Evolutionary conservation across 108 stramenopile genomes (phyloP), one percentile per base, ranked within the genome.

Genomic region (Fistulifera solaris): DNA sequence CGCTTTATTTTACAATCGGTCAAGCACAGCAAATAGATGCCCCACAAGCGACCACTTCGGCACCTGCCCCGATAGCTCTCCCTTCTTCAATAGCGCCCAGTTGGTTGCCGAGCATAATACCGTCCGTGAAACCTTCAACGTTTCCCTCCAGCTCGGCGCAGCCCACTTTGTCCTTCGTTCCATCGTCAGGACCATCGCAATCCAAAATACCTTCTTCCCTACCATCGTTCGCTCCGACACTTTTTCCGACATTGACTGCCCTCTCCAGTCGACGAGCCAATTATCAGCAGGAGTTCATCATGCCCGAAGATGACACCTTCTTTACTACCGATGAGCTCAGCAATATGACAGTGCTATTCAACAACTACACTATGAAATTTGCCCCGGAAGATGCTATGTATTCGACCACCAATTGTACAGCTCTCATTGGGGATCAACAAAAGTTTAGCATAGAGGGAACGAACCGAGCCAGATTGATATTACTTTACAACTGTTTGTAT

Each of bases 401-500:
- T 46, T 21, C 53, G 13, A 53, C n/a, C 16, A 63, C 54, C 25
- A 56, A 21, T 38, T 63, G 53, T 45, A 42, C 22, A 35, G 27
- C 46, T 21, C 24, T 47, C 15, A 8, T 35, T 35, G 8, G 31
- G 8, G 31, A 35, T 35, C 18, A 23, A 16, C 45, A 38, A 56
- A 23, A 23, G 38, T 52, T 40, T 15, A 17, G 19, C 19, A 40
- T 27, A 46, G 31, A 22, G 4, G 31, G 44, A n/a, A 54, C 25
- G 21, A 38, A 15, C 7, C 19, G 16, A 15, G 26, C 27, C 42
- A 61, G 58, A 23, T 78, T 41, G 48, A 75, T 38, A 35, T 76
- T 87, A 66, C 42, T 19, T 0, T 87, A 71, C 52, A 18, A 49
- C 27, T 73, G 71, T 6, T 48, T 44, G 18, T 71, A 78, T 51